These are phyloP conservation scores for Termitomyces eurrhizus DNA, from an alignment of 768 basidiomycete species.

Conservation along the genomic window DNA sequence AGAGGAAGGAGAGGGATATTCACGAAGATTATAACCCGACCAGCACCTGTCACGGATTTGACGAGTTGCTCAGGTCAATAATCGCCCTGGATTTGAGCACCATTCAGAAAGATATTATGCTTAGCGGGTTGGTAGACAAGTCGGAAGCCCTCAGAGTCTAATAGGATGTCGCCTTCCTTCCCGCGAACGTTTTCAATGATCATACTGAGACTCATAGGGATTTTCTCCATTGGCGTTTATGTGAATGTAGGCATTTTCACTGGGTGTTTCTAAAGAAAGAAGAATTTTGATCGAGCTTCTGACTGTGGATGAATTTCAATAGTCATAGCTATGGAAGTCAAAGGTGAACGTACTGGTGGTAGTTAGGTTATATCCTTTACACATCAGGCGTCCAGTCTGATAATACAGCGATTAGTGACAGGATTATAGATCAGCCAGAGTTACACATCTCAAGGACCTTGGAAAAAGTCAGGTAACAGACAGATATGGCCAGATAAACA, in stretches of 20 bases:
- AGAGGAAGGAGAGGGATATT: conserved; percentile 15
- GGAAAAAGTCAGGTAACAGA: not conserved
- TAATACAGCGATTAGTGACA: not conserved
- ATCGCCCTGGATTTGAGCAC: conserved; percentile 46
- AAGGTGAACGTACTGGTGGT: not conserved
- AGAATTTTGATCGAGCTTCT: conserved; percentile 34
- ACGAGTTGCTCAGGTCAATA: conserved; percentile 65
- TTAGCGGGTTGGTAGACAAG: conserved; percentile 35
- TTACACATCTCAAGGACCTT: not conserved
- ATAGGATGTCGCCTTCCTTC: conserved; percentile 37
- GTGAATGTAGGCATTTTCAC: conserved; percentile 33
- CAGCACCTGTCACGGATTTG: conserved; percentile 58
- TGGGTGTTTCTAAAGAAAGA: conserved; percentile 30
- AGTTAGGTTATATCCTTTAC: not conserved
- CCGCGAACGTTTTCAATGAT: conserved; percentile 54
- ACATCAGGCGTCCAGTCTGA: not conserved
- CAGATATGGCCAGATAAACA: not conserved
- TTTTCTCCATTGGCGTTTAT: conserved; percentile 32
- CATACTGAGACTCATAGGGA: conserved; percentile 25
- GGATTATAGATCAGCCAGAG: not conserved
- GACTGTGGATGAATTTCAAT: conserved; percentile 12
- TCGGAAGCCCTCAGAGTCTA: conserved; percentile 53
- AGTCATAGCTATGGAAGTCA: not conserved
- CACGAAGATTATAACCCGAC: conserved; percentile 52
- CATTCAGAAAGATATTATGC: conserved; percentile 44